Conservation (phyloP, 2,329 filamentous ascomycete species). For the Cladophialophora bantiana region DNA sequence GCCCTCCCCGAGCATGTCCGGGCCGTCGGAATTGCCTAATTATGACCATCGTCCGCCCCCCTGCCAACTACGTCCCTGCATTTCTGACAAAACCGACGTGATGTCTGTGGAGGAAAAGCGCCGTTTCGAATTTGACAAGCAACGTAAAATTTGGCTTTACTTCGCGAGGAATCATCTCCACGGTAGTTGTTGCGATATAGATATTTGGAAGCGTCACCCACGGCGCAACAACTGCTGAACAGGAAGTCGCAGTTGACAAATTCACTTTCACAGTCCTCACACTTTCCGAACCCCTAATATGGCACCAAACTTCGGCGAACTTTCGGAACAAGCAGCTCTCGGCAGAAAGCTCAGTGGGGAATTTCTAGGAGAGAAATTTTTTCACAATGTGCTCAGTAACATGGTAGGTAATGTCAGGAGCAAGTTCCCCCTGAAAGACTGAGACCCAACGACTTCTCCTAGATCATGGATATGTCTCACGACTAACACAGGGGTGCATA, state of each 20-base stretch:
- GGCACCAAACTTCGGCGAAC: conserved; percentile 4
- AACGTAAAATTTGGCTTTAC: background rate
- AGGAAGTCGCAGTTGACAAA: background rate
- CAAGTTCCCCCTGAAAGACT: background rate
- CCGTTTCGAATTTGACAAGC: background rate
- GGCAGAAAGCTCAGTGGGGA: background rate
- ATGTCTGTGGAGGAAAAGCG: background rate
- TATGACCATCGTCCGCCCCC: background rate
- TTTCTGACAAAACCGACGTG: background rate
- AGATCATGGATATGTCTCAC: background rate
- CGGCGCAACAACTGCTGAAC: background rate
- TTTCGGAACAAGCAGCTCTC: conserved; percentile 7
- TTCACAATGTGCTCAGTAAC: background rate
- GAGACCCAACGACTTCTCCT: background rate
- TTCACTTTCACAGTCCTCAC: background rate
- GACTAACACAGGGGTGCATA: conserved; percentile 1
- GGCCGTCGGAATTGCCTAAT: background rate
- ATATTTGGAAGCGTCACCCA: background rate
- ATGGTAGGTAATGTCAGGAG: background rate
- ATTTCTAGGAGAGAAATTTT: conserved; percentile 9
- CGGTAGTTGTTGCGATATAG: background rate
- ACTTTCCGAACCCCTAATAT: background rate
- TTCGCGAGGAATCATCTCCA: background rate
- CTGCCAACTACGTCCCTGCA: background rate
- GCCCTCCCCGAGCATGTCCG: background rate